Base-by-base conservation (phyloP, 257 asterid species). In the Scutellaria barbata region DNA sequence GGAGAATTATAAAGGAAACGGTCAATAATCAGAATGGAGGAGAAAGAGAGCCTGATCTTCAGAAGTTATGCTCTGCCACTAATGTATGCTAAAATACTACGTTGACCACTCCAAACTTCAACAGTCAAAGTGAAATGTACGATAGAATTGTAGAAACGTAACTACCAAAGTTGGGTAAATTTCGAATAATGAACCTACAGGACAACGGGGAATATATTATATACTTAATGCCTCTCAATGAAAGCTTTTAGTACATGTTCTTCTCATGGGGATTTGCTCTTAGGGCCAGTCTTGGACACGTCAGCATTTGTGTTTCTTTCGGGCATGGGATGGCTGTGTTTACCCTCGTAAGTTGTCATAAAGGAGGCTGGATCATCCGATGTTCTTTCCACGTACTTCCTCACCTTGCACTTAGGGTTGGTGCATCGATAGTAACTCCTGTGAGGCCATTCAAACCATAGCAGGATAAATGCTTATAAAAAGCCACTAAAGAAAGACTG, bases 401-500 rank as follows among this genome's bases (percentile, higher is more conserved):
- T 82, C 72, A 82, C 85, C 5, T 81, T 85, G 90, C 97, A 92
- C 58, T 84, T 80, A 10, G 76, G 83, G 77, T 69, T 88, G 7
- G 97, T 92, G 82, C 97, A 92, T 76, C 88, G 81, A 33, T 92
- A 88, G 85, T 92, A 92, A 63, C 97, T 88, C 90, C 98, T 92
- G 90, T 77, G 62, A 25, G 9, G 25, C 39, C 81, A 81, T 71
- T 3, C 63, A 16, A 25, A 45, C 17, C 52, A 25, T 39, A 10
- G 18, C 35, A 50, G 33, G 37, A 80, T 10, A 33, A 46, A 25
- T 59, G 50, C 12, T 25, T 40, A 63, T 4, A 20, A 68, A 68
- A 25, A 51, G 25, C 53, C 20, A 40, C 0, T 66, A 50, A 14
- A n/a, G 17, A 53, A 46, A 30, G 58, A 16, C 11, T 5, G 8